These are phyloP conservation scores for Cylindrotheca fusiformis DNA, from an alignment of 108 stramenopile species.

Conservation along the genomic window DNA sequence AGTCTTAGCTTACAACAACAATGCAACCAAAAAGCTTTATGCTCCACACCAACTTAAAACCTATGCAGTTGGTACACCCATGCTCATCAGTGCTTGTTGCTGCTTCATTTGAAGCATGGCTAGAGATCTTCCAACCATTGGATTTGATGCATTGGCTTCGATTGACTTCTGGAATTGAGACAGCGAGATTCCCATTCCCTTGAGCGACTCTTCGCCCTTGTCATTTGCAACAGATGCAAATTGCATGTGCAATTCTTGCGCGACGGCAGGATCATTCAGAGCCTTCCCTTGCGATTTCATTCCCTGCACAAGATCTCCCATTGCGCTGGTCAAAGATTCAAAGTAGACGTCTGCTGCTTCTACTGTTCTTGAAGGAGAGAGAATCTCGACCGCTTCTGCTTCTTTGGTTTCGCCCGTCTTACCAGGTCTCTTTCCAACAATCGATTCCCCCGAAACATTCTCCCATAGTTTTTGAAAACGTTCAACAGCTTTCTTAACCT, in stretches of 20 bases:
- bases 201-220: conserved; percentile 67
- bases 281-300: conserved; percentile 69
- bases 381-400: conserved; percentile 39
- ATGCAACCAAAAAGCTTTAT: too few relatives aligned
- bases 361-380: conserved; percentile 58
- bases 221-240: conserved; percentile 79
- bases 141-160: conserved; percentile 68
- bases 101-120: conserved; percentile 88
- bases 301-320: conserved; percentile 55
- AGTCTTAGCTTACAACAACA: too few relatives aligned
- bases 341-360: conserved; percentile 81
- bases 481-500: conserved; percentile 74
- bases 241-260: conserved; percentile 75
- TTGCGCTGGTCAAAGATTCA: conserved; percentile 64
- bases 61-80: conserved; percentile 41
- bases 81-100: conserved; percentile 75
- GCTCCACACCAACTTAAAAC: too few relatives aligned
- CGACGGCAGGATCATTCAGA: conserved; percentile 55
- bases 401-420: conserved; percentile 16
- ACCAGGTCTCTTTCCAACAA: conserved; percentile 70
- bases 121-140: conserved; percentile 72
- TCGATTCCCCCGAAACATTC: conserved; percentile 68
- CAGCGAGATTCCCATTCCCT: conserved; percentile 55
- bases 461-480: conserved; percentile 88
- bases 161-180: conserved; percentile 72